phyloP scores from a whole-genome alignment of 805 yeast species.

The Starmerella stigmatis region DNA sequence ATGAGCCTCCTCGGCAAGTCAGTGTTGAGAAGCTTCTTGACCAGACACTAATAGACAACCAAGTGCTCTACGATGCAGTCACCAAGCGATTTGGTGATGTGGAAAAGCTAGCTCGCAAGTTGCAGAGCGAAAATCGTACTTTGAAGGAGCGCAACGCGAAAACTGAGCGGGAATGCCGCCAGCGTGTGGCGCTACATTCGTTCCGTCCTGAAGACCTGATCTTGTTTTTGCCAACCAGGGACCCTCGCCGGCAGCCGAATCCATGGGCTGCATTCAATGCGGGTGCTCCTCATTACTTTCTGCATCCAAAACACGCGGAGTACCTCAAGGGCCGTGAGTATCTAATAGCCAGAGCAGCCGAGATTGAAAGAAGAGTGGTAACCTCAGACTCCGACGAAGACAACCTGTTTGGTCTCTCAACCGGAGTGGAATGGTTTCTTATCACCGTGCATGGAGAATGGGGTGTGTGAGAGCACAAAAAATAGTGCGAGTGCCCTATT shows the following conservation, averaged over 20 bases:
- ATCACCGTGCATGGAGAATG: constrained; percentile 22
- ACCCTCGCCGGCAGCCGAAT: constrained; percentile 33
- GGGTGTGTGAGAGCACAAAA: constrained; percentile 5
- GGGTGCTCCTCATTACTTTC: constrained; percentile 75
- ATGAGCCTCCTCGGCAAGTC: constrained; percentile 28
- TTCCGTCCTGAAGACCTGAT: constrained; percentile 71
- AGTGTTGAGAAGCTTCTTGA: constrained; percentile 25
- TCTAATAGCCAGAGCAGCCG: constrained; percentile 61
- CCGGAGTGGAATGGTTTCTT: constrained; percentile 37
- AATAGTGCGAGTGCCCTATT: background rate
- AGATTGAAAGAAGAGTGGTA: constrained; percentile 41
- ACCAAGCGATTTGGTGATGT: constrained; percentile 77
- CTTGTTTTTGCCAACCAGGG: constrained; percentile 69
- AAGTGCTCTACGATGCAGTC: constrained; percentile 37
- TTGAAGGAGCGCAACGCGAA: constrained; percentile 33
- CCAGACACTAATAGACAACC: constrained; percentile 33
- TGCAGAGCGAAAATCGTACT: constrained; percentile 58
- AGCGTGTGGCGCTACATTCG: constrained; percentile 53
- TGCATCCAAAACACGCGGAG: constrained; percentile 39
- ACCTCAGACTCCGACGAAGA: constrained; percentile 31
- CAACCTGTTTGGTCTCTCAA: constrained; percentile 59
- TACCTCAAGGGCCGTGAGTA: constrained; percentile 50
- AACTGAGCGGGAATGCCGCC: constrained; percentile 30
- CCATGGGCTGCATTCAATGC: constrained; percentile 95
- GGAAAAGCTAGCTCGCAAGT: constrained; percentile 75